phyloP scores from a whole-genome alignment of 2,329 filamentous ascomycete species.

The Colletotrichum graminicola region DNA sequence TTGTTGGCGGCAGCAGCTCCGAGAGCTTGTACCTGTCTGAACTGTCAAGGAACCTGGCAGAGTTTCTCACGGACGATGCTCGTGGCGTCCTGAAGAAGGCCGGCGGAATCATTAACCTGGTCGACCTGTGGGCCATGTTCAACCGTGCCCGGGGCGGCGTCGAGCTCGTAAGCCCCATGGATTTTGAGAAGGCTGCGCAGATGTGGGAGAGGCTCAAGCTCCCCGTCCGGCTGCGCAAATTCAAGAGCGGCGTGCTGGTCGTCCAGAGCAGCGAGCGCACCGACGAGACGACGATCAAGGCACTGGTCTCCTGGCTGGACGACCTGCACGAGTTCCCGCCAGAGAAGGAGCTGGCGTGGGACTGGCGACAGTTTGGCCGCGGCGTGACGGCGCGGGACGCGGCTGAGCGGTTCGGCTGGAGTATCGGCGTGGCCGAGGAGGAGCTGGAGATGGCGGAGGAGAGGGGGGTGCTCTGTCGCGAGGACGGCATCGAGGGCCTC shows the following conservation, averaged over 20 bases:
- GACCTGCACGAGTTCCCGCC: conserved; percentile 77
- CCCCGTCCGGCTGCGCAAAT: conserved; percentile 86
- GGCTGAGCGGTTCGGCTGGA: conserved; percentile 95
- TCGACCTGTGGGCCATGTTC: conserved; percentile 94
- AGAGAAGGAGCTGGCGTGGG: conserved; percentile 76
- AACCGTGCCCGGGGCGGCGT: conserved; percentile 94
- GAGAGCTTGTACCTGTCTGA: conserved; percentile 93
- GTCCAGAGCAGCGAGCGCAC: conserved; percentile 90
- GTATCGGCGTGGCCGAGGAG: conserved; percentile 93
- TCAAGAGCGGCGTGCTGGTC: conserved; percentile 94
- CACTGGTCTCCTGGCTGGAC: conserved; percentile 81
- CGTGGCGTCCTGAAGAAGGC: conserved; percentile 82
- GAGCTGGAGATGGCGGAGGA: conserved; percentile 99
- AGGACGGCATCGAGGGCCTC: conserved; percentile 90
- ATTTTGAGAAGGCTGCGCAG: conserved; percentile 90
- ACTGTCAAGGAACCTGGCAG: conserved; percentile 84
- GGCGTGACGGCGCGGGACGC: conserved; percentile 92
- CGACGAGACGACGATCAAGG: conserved; percentile 87
- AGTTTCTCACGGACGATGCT: conserved; percentile 89
- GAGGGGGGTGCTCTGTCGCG: conserved; percentile 85
- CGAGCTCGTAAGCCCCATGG: conserved; percentile 89
- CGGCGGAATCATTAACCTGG: conserved; percentile 88
- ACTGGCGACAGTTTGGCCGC: conserved; percentile 82
- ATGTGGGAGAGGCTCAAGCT: conserved; percentile 90
- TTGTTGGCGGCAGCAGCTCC: conserved; percentile 79